These are phyloP conservation scores for Fusarium acutatum DNA, from an alignment of 2,329 filamentous ascomycete species.

Conservation along the genomic window DNA sequence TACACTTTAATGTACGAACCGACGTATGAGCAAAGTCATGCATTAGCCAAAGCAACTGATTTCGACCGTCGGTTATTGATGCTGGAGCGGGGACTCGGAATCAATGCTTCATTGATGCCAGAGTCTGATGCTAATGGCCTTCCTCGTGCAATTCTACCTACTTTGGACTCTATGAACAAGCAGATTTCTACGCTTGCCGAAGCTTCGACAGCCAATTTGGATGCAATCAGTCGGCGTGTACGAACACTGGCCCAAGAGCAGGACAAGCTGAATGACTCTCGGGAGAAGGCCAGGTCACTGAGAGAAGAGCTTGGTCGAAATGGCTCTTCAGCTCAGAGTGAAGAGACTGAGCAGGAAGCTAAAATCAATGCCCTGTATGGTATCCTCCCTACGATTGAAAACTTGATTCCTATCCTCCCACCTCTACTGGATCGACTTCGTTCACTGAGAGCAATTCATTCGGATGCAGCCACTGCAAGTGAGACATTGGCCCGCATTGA, in stretches of 20 bases:
- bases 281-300: conserved; percentile 68
- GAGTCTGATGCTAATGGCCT: conserved; percentile 66
- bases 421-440: conserved; percentile 85
- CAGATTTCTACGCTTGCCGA: conserved; percentile 80
- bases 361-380: conserved; percentile 95
- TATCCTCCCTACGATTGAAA: conserved; percentile 87
- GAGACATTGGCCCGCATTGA: conserved; percentile 82
- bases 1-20: conserved; percentile 73
- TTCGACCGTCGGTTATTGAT: conserved; percentile 84
- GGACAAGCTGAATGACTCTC: conserved; percentile 73
- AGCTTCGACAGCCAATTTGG: conserved; percentile 76
- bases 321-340: conserved; percentile 50
- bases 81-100: conserved; percentile 83
- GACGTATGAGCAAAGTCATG: conserved; percentile 72
- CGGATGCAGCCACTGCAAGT: conserved; percentile 83
- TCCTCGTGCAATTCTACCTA: conserved; percentile 79
- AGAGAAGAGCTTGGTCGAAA: conserved; percentile 66
- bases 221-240: conserved; percentile 75
- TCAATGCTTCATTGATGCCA: conserved; percentile 74
- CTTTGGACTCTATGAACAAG: conserved; percentile 80
- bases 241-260: conserved; percentile 77
- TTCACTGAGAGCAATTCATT: conserved; percentile 84
- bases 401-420: conserved; percentile 83
- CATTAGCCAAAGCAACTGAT: conserved; percentile 81
- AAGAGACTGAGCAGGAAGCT: conserved; percentile 75